A percentile compares a stretch with the other conserved stretches of the same genome.
These are phyloP conservation scores for Cytospora schulzeri DNA, from an alignment of 2,329 filamentous ascomycete species.

Conservation along the genomic window DNA sequence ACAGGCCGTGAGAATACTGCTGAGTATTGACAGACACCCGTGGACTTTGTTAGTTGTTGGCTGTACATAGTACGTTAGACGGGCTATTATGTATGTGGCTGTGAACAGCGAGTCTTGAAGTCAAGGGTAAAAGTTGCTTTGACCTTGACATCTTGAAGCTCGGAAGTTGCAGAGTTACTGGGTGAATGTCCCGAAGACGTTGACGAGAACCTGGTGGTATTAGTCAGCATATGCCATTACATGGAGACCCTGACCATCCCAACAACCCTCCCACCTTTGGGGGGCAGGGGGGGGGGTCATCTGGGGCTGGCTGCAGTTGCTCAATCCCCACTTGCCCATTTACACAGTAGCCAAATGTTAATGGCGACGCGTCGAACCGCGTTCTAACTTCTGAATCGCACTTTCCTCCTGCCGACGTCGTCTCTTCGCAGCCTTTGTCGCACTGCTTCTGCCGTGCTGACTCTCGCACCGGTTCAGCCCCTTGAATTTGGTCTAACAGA, in stretches of 20 bases:
- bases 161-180: not conserved
- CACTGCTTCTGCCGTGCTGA: slow-evolving; percentile 2
- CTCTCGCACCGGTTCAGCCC: slow-evolving; percentile 1
- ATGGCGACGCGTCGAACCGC: slow-evolving; percentile 26
- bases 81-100: not conserved
- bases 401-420: not conserved
- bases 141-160: not conserved
- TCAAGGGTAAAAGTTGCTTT: not conserved
- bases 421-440: not conserved
- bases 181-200: not conserved
- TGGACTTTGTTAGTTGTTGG: too few relatives aligned
- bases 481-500: not conserved
- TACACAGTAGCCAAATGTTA: slow-evolving; percentile 9
- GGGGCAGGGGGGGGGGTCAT: too few relatives aligned
- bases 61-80: not conserved
- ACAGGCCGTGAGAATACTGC: not conserved
- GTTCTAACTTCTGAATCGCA: not conserved
- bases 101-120: not conserved
- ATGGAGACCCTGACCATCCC: too few relatives aligned
- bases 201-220: not conserved
- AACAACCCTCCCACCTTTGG: too few relatives aligned
- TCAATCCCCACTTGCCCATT: not conserved
- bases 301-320: not conserved
- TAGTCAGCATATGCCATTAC: not conserved
- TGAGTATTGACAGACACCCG: not conserved